Percentiles rank a stretch among this genome's conserved stretches.
Conservation (phyloP, 2,329 filamentous ascomycete species). For the Epichloe hybrida region DNA sequence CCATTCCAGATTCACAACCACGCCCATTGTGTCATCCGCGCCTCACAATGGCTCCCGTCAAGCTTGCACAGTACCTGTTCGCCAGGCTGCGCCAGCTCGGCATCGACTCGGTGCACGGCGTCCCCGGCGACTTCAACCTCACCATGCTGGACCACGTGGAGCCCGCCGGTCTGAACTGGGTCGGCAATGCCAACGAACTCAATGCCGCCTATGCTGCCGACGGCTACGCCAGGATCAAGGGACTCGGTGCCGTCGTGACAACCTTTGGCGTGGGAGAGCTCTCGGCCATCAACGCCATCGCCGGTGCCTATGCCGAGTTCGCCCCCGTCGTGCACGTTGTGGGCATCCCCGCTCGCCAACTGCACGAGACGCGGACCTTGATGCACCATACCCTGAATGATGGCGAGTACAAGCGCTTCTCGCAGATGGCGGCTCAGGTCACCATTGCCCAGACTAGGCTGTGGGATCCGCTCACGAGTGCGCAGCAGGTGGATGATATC, state of each 20-base stretch:
- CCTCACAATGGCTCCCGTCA: slow-evolving; percentile 3
- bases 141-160: slow-evolving; percentile 23
- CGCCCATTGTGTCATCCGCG: not conserved
- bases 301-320: slow-evolving; percentile 42
- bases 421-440: slow-evolving; percentile 33
- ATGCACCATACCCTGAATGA: slow-evolving; percentile 45
- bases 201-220: slow-evolving; percentile 45
- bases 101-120: slow-evolving; percentile 39
- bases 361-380: slow-evolving; percentile 27
- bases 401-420: slow-evolving; percentile 37
- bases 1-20: not conserved
- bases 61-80: slow-evolving; percentile 37
- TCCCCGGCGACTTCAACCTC: slow-evolving; percentile 31
- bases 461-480: slow-evolving; percentile 28
- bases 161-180: slow-evolving; percentile 25
- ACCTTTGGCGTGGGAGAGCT: slow-evolving; percentile 47
- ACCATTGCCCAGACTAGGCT: slow-evolving; percentile 33
- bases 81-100: slow-evolving; percentile 44
- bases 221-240: slow-evolving; percentile 42
- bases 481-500: slow-evolving; percentile 27
- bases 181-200: slow-evolving; percentile 44
- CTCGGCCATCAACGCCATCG: slow-evolving; percentile 45
- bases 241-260: slow-evolving; percentile 36
- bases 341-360: slow-evolving; percentile 31
- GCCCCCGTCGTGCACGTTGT: slow-evolving; percentile 45